Evolutionary conservation across 1,139 yeast species (phyloP).

Genomic region (Zygosaccharomyces sapae): DNA sequence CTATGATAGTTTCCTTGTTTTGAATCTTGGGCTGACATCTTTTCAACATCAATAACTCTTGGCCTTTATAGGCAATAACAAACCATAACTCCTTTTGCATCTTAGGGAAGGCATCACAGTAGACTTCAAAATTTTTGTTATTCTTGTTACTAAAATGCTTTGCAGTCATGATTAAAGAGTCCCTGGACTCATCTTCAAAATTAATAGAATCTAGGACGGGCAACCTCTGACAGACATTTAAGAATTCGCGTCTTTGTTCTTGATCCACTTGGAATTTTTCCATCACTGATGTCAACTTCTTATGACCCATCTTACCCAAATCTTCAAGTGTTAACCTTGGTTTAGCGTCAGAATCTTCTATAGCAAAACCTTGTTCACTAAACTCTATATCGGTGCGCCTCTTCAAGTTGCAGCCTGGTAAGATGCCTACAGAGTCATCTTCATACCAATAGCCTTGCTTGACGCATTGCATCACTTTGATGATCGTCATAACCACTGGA

Average conservation of each 20-base stretch:
- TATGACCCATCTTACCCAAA: conserved; percentile 33
- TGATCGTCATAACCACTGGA: conserved; percentile 53
- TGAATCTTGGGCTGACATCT: conserved; percentile 58
- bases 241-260: conserved; percentile 39
- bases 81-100: conserved; percentile 95
- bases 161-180: conserved; percentile 44
- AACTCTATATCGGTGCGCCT: conserved; percentile 33
- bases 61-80: conserved; percentile 53
- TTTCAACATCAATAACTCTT: conserved; percentile 56
- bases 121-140: conserved; percentile 58
- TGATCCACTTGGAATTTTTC: conserved; percentile 15
- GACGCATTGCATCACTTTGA: conserved; percentile 75
- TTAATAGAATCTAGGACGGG: conserved; percentile 40
- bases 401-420: conserved; percentile 62
- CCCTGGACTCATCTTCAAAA: conserved; percentile 37
- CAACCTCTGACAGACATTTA: conserved; percentile 44
- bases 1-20: conserved; percentile 43
- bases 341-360: conserved; percentile 4
- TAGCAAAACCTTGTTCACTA: conserved; percentile 29
- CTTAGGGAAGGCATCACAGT: conserved; percentile 81
- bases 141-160: conserved; percentile 52
- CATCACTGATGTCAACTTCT: conserved; percentile 17
- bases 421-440: conserved; percentile 59
- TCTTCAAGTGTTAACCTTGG: conserved; percentile 28
- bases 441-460: conserved; percentile 89